Base-by-base conservation (phyloP, 2,329 filamentous ascomycete species). In the Aspergillus cejpii region DNA sequence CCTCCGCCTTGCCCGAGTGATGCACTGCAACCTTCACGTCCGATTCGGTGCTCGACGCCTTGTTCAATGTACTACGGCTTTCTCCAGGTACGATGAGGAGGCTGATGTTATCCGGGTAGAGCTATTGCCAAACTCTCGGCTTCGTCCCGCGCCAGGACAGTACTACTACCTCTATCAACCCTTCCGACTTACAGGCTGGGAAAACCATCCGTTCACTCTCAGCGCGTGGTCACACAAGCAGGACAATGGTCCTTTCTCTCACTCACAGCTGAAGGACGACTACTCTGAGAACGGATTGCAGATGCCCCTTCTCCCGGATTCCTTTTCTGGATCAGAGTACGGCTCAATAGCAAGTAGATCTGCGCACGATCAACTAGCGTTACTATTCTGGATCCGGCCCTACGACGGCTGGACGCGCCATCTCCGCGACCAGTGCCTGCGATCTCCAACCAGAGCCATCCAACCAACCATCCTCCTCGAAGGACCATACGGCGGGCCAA, bases 131-230 rank as follows among this genome's bases (percentile, higher is more conserved):
- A 63, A 58, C 1, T 63, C 66, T 1, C 49, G 57, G 0, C 49
- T 71, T 5, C 55, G 54, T 7, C 65, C 71, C 1, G 57, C 57
- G 1, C 69, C 74, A 2, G 75, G 74, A 8, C 65, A 70, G 7
- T 75, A 75, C 52, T 78, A 75, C 51, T 76, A 72, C 46, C 55
- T 78, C 7, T 75, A 77, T 43, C 65, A 70, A 38, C 69, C 72
- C 0, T 59, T 70, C 3, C 63, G 65, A 14, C 58, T 71, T 11
- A 63, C 64, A 6, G 65, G 72, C 2, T 77, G 71, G 62, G 70
- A 77, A 44, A 77, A 67, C 43, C 75, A 78, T 48, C 75, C 75
- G 0, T 77, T 78, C 52, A 74, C 70, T 0, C 51, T 74, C 1
- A 70, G 65, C 1, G 48, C 56, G 17, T 65, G 60, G 60, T 53